These are phyloP conservation scores for Trypanosoma theileri DNA, from an alignment of 208 protist species.

Conservation along the genomic window DNA sequence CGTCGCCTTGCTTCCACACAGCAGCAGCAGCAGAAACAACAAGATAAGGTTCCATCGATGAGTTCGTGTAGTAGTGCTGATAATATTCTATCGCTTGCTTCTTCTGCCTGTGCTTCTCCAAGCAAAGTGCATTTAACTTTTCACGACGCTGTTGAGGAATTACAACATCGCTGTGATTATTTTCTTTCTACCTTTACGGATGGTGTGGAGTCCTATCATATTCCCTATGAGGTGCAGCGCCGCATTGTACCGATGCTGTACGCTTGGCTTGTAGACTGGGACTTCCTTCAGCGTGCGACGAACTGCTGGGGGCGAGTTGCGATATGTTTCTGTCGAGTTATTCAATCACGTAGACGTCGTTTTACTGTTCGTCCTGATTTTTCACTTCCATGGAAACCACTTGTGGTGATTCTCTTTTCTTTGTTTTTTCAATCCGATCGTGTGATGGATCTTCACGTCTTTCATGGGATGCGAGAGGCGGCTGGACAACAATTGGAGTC, in stretches of 20 bases:
- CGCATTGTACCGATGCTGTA: slow-evolving; percentile 62
- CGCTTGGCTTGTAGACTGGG: slow-evolving; percentile 58
- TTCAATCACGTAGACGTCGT: slow-evolving; percentile 7
- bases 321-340: slow-evolving; percentile 35
- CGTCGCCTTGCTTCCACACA: slow-evolving; percentile 1
- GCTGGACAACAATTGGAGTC: slow-evolving; percentile 12
- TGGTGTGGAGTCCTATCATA: slow-evolving; percentile 1
- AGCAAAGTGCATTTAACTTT: background rate
- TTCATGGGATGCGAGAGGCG: slow-evolving; percentile 21
- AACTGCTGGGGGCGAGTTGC: slow-evolving; percentile 44
- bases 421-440: slow-evolving; percentile 18
- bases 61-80: background rate
- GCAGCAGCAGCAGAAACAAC: background rate
- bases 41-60: background rate
- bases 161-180: slow-evolving; percentile 17
- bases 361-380: slow-evolving; percentile 22
- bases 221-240: slow-evolving; percentile 38
- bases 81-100: background rate
- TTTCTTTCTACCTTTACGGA: slow-evolving; percentile 21
- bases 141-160: slow-evolving; percentile 27
- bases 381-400: slow-evolving; percentile 64
- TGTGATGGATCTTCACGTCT: slow-evolving; percentile 20
- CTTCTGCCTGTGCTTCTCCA: slow-evolving; percentile 5
- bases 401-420: slow-evolving; percentile 43
- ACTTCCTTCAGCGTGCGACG: slow-evolving; percentile 37